A percentile compares a stretch with the other conserved stretches of the same genome.
Evolutionary conservation across 2,329 filamentous ascomycete genomes (phyloP).

Genomic region (Myriangium duriaei): DNA sequence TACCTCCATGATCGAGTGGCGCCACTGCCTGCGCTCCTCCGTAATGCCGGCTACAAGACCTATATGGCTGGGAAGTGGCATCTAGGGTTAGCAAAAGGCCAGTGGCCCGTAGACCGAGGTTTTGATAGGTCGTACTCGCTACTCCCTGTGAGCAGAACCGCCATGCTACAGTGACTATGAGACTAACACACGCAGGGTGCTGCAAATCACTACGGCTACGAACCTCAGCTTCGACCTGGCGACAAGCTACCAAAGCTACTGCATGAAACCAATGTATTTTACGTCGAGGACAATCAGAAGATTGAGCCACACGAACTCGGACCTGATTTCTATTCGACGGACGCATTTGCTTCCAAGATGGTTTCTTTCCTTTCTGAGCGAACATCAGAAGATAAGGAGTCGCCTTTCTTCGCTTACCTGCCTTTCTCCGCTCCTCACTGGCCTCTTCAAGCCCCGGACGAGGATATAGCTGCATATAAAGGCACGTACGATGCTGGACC

Average conservation of each 20-base stretch:
- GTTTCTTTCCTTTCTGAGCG: constrained; percentile 18
- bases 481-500: constrained; percentile 20
- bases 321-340: constrained; percentile 23
- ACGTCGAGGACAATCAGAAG: constrained; percentile 16
- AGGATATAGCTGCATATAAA: constrained; percentile 16
- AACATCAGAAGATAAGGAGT: constrained; percentile 13
- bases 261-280: constrained; percentile 14
- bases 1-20: constrained; percentile 25
- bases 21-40: constrained; percentile 24
- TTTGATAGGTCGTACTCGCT: constrained; percentile 21
- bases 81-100: constrained; percentile 20
- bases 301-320: constrained; percentile 13
- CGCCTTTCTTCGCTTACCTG: constrained; percentile 22
- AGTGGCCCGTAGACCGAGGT: constrained; percentile 19
- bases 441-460: constrained; percentile 20
- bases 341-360: constrained; percentile 20
- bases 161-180: no score
- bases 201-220: constrained; percentile 26
- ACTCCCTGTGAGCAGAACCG: constrained; percentile 16
- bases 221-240: constrained; percentile 18
- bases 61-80: constrained; percentile 29
- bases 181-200: constrained; percentile 8
- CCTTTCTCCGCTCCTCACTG: constrained; percentile 22
- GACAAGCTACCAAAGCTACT: constrained; percentile 13
- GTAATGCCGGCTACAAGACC: constrained; percentile 25